Evolutionary conservation across 768 basidiomycete genomes (phyloP), one percentile per base, ranked within the genome.

Genomic region (Termitomyces sp.): DNA sequence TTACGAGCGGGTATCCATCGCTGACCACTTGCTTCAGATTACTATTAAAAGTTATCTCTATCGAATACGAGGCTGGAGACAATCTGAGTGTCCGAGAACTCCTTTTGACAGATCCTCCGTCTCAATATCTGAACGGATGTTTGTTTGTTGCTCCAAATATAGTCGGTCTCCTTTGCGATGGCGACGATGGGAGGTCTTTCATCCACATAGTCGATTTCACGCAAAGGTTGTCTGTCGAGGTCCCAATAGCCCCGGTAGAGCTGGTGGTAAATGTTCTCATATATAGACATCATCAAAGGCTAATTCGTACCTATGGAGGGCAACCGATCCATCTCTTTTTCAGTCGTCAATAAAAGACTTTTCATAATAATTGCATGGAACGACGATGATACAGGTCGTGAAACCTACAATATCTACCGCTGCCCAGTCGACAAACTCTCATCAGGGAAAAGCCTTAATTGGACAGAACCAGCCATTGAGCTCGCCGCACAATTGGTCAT

Each of bases 91-190:
- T 54, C 18, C 37, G 27, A 54, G 27, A 41, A 30, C 18, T 54
- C 18, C 27, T 54, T 41, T 42, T 27, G 6, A 41, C 27, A 37
- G 4, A 8, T 13, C 39, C 27, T 4, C 37, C 27, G 2, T 20
- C 53, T 12, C 18, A 30, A 3, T 30, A 54, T 8, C 0, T 20
- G 6, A 7, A 18, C 2, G 53, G 27, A 42, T 42, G 39, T 27
- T 27, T 62, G 22, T 64, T 64, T 44, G 36, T 62, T 34, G 45
- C 37, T 46, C 50, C 58, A 13, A 47, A 51, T 22, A 18, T 57
- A 2, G 52, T 62, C 20, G 63, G 61, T 31, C 20, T 61, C 16
- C 51, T 59, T 33, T 48, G 53, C 20, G 39, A 20, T 41, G 4
- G 6, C 9, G 42, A 42, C 5, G 45, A 61, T 37, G 31, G 30